A percentile compares a stretch with the other conserved stretches of the same genome.
Conservation (phyloP, 2,329 filamentous ascomycete species). For the Pyrenophora teres region DNA sequence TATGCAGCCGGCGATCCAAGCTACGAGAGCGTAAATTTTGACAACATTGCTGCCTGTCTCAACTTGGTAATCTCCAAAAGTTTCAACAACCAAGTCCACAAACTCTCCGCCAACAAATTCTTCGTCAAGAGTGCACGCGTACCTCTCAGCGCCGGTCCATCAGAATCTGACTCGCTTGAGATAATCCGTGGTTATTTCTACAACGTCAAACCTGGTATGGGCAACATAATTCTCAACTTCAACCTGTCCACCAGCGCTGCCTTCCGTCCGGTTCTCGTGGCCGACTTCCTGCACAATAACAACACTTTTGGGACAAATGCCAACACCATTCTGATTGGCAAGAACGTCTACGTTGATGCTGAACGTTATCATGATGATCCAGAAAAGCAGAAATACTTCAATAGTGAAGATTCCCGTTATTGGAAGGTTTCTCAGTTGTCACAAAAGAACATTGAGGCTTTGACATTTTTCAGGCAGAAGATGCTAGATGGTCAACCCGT, state of each 20-base stretch:
- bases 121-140: conserved; percentile 2
- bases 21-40: not conserved
- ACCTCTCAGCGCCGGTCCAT: not conserved
- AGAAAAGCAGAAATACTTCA: too few species aligned
- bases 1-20: not conserved
- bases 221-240: conserved; percentile 14
- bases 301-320: too few species aligned
- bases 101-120: conserved; percentile 12
- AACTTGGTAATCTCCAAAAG: conserved; percentile 12
- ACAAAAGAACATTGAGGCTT: too few species aligned
- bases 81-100: not conserved
- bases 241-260: conserved; percentile 18
- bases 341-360: too few species aligned
- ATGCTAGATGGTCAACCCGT: too few species aligned
- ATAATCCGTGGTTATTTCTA: conserved; percentile 21
- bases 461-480: too few species aligned
- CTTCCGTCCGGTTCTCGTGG: conserved; percentile 15
- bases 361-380: too few species aligned
- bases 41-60: not conserved
- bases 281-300: conserved; percentile 6
- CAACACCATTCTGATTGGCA: too few species aligned
- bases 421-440: too few species aligned
- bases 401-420: too few species aligned
- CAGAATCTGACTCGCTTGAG: conserved; percentile 2
- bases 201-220: conserved; percentile 12